These are phyloP conservation scores for Zostera marina DNA, from an alignment of 116 monocot genomes.

Conservation along the genomic window DNA sequence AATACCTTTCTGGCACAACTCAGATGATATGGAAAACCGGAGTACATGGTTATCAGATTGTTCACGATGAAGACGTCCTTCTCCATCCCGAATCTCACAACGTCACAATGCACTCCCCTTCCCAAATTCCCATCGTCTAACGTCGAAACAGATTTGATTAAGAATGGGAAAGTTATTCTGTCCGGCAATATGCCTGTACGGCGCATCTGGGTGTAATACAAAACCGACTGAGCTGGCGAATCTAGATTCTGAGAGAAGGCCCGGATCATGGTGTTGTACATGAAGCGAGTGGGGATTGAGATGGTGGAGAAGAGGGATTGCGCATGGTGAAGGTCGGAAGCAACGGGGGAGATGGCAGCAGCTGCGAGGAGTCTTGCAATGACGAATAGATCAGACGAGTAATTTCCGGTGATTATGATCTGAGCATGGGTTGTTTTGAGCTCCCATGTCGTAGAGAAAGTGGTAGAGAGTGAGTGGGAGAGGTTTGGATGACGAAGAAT, in stretches of 20 bases:
- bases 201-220: slow-evolving; percentile 30
- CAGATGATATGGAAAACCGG: slow-evolving; percentile 21
- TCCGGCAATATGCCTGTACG: slow-evolving; percentile 26
- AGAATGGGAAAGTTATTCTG: slow-evolving; percentile 41
- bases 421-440: slow-evolving; percentile 33
- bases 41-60: slow-evolving; percentile 48
- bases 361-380: slow-evolving; percentile 30
- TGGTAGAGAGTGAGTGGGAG: slow-evolving; percentile 18
- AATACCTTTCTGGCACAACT: slow-evolving; percentile 29
- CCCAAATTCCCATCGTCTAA: slow-evolving; percentile 6
- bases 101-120: slow-evolving; percentile 22
- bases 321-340: slow-evolving; percentile 16
- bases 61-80: slow-evolving; percentile 46
- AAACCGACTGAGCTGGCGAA: slow-evolving; percentile 7
- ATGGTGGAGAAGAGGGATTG: slow-evolving; percentile 17
- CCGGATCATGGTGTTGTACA: slow-evolving; percentile 66
- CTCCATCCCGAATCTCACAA: slow-evolving; percentile 21
- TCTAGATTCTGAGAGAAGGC: slow-evolving; percentile 20
- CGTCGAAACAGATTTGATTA: slow-evolving; percentile 27
- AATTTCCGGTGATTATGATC: slow-evolving; percentile 23
- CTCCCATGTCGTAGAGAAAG: slow-evolving; percentile 19
- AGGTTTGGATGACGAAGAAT: slow-evolving; percentile 35
- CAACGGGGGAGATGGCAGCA: slow-evolving; percentile 14
- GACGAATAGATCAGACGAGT: slow-evolving; percentile 20
- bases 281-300: slow-evolving; percentile 20